phyloP scores from a whole-genome alignment of 164 flowering plant species.

The Tinospora cordifolia region DNA sequence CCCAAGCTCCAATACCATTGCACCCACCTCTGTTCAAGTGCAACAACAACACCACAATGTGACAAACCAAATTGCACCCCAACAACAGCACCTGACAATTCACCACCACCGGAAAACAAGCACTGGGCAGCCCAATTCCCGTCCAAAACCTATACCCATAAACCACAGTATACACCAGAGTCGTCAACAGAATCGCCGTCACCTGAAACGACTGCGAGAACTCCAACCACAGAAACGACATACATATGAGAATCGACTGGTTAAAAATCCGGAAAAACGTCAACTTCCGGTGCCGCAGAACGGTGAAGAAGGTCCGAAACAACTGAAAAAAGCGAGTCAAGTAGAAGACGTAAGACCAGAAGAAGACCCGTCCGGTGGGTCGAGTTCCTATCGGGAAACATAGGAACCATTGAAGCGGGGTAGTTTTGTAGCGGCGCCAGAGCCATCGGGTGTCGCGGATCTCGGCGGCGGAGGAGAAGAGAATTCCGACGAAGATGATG shows the following conservation, averaged over 20 bases:
- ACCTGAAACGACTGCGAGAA: slow-evolving; percentile 91
- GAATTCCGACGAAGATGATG: slow-evolving; percentile 50
- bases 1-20: slow-evolving; percentile 84
- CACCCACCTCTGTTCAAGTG: slow-evolving; percentile 79
- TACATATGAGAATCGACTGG: slow-evolving; percentile 39
- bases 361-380: slow-evolving; percentile 79
- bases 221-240: slow-evolving; percentile 80
- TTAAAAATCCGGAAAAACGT: slow-evolving; percentile 47
- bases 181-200: slow-evolving; percentile 49
- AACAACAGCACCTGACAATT: slow-evolving; percentile 52
- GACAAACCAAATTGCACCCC: slow-evolving; percentile 54
- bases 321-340: slow-evolving; percentile 67
- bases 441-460: slow-evolving; percentile 83
- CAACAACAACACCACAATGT: slow-evolving; percentile 56
- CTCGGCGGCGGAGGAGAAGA: slow-evolving; percentile 64
- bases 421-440: slow-evolving; percentile 48
- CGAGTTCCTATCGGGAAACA: slow-evolving; percentile 88
- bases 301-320: slow-evolving; percentile 38
- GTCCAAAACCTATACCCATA: slow-evolving; percentile 80
- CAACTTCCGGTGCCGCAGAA: slow-evolving; percentile 43
- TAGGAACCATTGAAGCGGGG: slow-evolving; percentile 77
- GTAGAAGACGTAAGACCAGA: slow-evolving; percentile 80
- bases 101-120: slow-evolving; percentile 52
- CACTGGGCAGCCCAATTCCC: slow-evolving; percentile 49
- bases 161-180: slow-evolving; percentile 42